These are phyloP conservation scores for Dactylonectria macrodidyma DNA, from an alignment of 2,329 filamentous ascomycete species.

Conservation along the genomic window DNA sequence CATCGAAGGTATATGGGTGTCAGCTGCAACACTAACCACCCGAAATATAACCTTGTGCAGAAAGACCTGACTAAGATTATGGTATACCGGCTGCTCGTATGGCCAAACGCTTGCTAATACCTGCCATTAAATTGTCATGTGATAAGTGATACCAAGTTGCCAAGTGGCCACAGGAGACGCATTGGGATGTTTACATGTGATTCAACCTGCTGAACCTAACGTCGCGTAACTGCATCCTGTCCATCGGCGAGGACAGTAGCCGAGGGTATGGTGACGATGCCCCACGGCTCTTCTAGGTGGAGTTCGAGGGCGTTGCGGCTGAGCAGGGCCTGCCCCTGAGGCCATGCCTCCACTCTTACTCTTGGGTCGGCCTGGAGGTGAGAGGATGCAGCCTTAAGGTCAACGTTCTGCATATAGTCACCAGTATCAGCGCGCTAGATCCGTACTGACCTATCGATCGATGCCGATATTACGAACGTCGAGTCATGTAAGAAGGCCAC, in stretches of 20 bases:
- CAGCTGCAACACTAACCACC: neutral
- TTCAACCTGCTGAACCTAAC: neutral
- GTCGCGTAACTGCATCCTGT: neutral
- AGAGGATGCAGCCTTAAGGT: no score
- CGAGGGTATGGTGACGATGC: no score
- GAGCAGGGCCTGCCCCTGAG: no score
- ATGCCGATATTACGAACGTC: no score
- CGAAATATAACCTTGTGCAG: neutral
- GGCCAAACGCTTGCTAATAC: neutral
- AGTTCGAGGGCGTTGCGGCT: no score
- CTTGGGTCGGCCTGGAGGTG: no score
- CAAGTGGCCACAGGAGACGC: neutral
- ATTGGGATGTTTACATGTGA: neutral
- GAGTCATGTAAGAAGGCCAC: no score
- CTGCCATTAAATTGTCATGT: neutral
- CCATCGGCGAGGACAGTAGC: neutral
- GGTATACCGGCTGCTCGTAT: neutral
- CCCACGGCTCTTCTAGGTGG: no score
- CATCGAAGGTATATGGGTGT: neutral
- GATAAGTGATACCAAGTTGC: neutral
- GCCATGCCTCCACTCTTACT: no score
- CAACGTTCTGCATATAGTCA: no score
- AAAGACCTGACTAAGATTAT: neutral
- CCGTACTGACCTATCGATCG: no score
- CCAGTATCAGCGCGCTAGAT: no score